Evolutionary conservation across 2,329 filamentous ascomycete species (phyloP).

Genomic region (Aureobasidium sp.): DNA sequence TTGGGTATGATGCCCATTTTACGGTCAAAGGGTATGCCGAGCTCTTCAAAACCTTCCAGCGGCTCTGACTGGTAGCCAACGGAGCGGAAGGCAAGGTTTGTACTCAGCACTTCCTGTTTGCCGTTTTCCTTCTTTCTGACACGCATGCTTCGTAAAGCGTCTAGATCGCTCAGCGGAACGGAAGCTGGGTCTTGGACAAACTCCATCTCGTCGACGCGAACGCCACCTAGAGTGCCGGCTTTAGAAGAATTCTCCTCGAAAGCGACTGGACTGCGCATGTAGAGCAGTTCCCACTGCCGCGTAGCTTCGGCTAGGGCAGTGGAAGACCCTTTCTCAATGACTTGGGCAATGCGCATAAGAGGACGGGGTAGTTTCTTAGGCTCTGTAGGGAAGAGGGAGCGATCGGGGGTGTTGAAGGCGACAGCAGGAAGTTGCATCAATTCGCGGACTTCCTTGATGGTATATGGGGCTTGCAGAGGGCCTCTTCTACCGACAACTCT

Average conservation of each 20-base stretch:
- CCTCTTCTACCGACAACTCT: conserved; percentile 84
- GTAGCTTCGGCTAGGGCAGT: conserved; percentile 41
- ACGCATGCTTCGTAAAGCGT: conserved; percentile 13
- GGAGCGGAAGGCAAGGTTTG: conserved; percentile 78
- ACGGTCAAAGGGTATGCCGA: conserved; percentile 72
- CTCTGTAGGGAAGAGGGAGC: conserved; percentile 59
- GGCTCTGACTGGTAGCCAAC: conserved; percentile 85
- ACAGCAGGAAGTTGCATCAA: conserved; percentile 69
- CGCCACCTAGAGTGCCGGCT: conserved; percentile 50
- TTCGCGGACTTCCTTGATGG: conserved; percentile 89
- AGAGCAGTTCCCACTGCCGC: conserved; percentile 79
- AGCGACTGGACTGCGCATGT: conserved; percentile 67
- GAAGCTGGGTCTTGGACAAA: conserved; percentile 33
- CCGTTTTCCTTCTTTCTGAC: conserved; percentile 11
- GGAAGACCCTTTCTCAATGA: conserved; percentile 67
- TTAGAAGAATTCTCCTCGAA: conserved; percentile 51
- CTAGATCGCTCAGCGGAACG: conserved; percentile 27
- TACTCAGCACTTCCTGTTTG: conserved; percentile 40
- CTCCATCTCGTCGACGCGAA: conserved; percentile 56
- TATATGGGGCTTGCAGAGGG: conserved; percentile 78
- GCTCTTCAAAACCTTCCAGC: conserved; percentile 63
- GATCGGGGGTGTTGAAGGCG: conserved; percentile 62
- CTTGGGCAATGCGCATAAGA: conserved; percentile 68
- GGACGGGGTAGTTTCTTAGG: conserved; percentile 66
- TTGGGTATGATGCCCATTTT: conserved; percentile 71